Evolutionary conservation across 129 eudicot genomes (phyloP).

Genomic region (Artemisia argyi): DNA sequence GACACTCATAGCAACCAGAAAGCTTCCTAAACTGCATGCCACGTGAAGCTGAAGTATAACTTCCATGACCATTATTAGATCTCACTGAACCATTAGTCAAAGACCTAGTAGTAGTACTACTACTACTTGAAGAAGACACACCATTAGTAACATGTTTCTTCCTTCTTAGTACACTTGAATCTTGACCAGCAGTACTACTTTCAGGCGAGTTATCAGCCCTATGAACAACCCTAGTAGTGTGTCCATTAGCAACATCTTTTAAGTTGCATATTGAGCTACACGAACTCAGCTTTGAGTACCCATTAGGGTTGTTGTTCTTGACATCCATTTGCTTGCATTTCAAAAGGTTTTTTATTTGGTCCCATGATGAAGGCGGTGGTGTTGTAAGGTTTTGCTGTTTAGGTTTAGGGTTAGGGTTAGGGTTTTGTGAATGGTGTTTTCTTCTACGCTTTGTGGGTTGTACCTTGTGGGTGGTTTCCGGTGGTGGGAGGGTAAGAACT

Average conservation of each 20-base stretch:
- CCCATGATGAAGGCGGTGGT: constrained; percentile 50
- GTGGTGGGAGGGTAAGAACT: constrained; percentile 45
- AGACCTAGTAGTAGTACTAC: constrained; percentile 38
- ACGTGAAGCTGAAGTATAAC: constrained; percentile 48
- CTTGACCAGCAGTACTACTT: constrained; percentile 59
- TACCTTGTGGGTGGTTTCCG: constrained; percentile 40
- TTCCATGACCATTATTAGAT: constrained; percentile 43
- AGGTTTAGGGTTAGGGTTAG: not conserved
- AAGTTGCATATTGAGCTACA: constrained; percentile 77
- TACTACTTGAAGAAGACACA: not conserved
- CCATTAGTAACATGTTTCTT: constrained; percentile 31
- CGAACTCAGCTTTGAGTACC: constrained; percentile 47
- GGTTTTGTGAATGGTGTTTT: constrained; percentile 30
- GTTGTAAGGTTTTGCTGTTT: constrained; percentile 4
- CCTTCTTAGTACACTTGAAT: constrained; percentile 46
- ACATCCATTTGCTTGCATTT: constrained; percentile 71
- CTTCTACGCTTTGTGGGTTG: constrained; percentile 52
- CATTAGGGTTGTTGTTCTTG: constrained; percentile 40
- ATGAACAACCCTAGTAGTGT: constrained; percentile 64
- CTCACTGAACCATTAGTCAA: constrained; percentile 43
- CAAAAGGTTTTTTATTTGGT: constrained; percentile 73
- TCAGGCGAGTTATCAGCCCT: constrained; percentile 91
- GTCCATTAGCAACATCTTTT: constrained; percentile 76
- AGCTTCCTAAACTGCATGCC: constrained; percentile 92
- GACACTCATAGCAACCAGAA: constrained; percentile 94